These are phyloP conservation scores for Pythium dissotocum DNA, from an alignment of 352 stramenopile species.

Conservation along the genomic window DNA sequence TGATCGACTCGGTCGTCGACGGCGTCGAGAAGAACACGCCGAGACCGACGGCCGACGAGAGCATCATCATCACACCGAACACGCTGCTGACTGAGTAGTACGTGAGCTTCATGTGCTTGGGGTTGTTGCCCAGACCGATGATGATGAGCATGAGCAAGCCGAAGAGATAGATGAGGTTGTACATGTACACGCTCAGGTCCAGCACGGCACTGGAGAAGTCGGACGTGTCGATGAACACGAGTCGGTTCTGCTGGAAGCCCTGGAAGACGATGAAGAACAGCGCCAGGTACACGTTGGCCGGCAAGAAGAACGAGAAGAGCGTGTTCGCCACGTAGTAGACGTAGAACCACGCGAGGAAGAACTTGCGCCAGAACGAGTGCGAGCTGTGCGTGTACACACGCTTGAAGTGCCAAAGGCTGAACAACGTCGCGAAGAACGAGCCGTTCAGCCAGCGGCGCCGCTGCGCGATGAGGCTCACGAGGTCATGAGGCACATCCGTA, in stretches of 20 bases:
- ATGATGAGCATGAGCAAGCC: conserved; percentile 83
- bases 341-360: conserved; percentile 72
- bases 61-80: conserved; percentile 80
- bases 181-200: conserved; percentile 71
- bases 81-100: conserved; percentile 79
- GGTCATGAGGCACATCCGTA: conserved; percentile 80
- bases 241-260: conserved; percentile 85
- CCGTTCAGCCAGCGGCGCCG: conserved; percentile 88
- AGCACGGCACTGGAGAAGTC: conserved; percentile 55
- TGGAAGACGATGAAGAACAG: conserved; percentile 89
- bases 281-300: conserved; percentile 82
- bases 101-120: conserved; percentile 86
- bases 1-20: conserved; percentile 50
- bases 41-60: conserved; percentile 69
- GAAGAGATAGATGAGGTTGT: conserved; percentile 81
- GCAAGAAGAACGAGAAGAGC: conserved; percentile 70
- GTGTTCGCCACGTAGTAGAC: conserved; percentile 78
- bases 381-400: conserved; percentile 83
- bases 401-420: conserved; percentile 85
- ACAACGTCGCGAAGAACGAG: conserved; percentile 86
- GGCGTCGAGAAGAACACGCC: conserved; percentile 75
- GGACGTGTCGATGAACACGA: conserved; percentile 81
- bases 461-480: conserved; percentile 83
- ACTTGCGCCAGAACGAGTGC: conserved; percentile 72
- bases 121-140: conserved; percentile 85